Base-by-base conservation (phyloP, 371 early-diverging fungal genomes). In the Rhizopus arrhizus region DNA sequence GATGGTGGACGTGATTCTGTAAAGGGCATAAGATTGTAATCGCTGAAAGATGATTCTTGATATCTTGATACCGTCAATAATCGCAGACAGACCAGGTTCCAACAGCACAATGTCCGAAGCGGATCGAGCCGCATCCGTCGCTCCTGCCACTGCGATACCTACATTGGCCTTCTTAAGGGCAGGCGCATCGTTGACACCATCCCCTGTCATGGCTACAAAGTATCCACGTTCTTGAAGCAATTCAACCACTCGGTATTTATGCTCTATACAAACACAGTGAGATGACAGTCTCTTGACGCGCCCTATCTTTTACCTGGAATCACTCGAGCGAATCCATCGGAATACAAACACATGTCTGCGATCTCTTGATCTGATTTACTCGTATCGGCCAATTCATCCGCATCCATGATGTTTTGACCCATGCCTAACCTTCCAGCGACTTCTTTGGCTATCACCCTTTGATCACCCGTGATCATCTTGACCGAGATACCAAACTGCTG, bases 401-500 rank as follows among this genome's bases (percentile, higher is more conserved):
- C 77, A 56, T 84, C 78, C 72, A 84, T 80, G 70, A 88, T 84
- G 36, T 78, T 72, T 59, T 77, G 75, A 54, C 85, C 85, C 86
- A 86, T 81, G 52, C 78, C 78, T 28, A 85, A 75, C 65, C 85
- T 75, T 51, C 79, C 80, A 52, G 90, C 91, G 34, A 91, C 85
- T 61, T 93, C 85, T 70, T 86, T 86, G 42, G 93, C 92, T 67
- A 95, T 91, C 41, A 92, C 87, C 22, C 89, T 78, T 72, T 92
- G 93, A 68, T 93, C 93, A 62, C 95, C 96, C 15, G 95, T 95
- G 65, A 94, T 91, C 94, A 95, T 95, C 73, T 93, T 87, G 65
- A 95, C 93, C 60, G 86, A 72, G 59, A 95, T 89, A 53, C 95
- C 95, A 50, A 91, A 89, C 28, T 72, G 72, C 53, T 88, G 82